These are phyloP conservation scores for Gymnopus androsaceus DNA, from an alignment of 1,284 basidiomycete genomes.

Conservation along the genomic window DNA sequence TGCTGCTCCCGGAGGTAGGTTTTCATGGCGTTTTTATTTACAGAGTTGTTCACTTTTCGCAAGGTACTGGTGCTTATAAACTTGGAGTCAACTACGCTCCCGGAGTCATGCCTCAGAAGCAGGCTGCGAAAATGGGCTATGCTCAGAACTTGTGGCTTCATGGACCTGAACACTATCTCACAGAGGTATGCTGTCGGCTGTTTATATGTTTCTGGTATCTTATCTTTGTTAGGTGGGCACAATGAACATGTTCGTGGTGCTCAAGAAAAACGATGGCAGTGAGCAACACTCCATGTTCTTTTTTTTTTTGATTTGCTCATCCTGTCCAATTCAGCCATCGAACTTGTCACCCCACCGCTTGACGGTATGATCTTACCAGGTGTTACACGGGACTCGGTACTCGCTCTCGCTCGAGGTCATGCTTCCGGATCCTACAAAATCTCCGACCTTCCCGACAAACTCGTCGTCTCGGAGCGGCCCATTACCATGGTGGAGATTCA, in stretches of 20 bases:
- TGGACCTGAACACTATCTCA: constrained; percentile 83
- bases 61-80: constrained; percentile 89
- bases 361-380: constrained; percentile 97
- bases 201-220: neutral
- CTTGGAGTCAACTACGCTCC: constrained; percentile 92
- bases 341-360: constrained; percentile 90
- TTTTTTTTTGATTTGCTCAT: neutral
- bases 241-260: constrained; percentile 94
- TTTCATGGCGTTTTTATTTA: neutral
- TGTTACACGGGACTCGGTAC: constrained; percentile 91
- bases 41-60: neutral
- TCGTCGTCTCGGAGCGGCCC: constrained; percentile 81
- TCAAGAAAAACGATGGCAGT: constrained; percentile 80
- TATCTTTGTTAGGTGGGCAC: constrained; percentile 70
- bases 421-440: constrained; percentile 57
- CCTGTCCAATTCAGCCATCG: constrained; percentile 47
- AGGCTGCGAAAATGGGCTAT: constrained; percentile 85
- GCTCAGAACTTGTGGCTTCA: constrained; percentile 96
- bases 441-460: constrained; percentile 62
- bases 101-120: constrained; percentile 85
- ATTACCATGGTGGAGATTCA: constrained; percentile 91
- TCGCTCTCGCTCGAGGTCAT: constrained; percentile 82
- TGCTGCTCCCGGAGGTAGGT: constrained; percentile 83
- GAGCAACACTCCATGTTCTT: constrained; percentile 25
- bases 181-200: constrained; percentile 51